phyloP scores from a whole-genome alignment of 805 yeast genomes.

The Candida fluviatilis region DNA sequence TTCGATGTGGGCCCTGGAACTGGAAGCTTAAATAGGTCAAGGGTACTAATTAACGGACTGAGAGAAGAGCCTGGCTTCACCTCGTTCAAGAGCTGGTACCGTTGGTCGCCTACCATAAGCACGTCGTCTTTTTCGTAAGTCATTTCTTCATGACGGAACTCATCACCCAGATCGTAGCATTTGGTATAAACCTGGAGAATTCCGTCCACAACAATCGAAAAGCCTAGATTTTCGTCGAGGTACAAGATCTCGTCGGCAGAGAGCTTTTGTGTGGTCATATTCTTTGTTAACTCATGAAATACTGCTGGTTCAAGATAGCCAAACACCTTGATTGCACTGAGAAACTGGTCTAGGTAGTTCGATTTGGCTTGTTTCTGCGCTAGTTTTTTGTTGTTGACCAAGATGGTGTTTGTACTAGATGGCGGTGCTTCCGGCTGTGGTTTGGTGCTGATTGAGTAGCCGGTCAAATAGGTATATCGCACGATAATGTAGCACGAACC shows the following conservation, averaged over 20 bases:
- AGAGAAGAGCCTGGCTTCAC: conserved; percentile 81
- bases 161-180: conserved; percentile 20
- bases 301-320: conserved; percentile 90
- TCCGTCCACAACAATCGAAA: conserved; percentile 91
- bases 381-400: conserved; percentile 25
- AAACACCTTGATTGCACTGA: conserved; percentile 87
- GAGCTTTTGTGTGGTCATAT: conserved; percentile 84
- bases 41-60: conserved; percentile 75
- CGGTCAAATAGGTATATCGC: conserved; percentile 59
- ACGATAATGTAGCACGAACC: conserved; percentile 42
- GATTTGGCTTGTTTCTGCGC: conserved; percentile 36
- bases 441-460: conserved; percentile 45
- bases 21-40: conserved; percentile 55
- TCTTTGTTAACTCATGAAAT: conserved; percentile 86
- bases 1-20: conserved; percentile 3
- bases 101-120: conserved; percentile 49
- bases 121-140: conserved; percentile 37
- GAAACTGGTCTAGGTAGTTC: conserved; percentile 81
- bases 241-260: conserved; percentile 72
- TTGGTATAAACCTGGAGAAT: conserved; percentile 72
- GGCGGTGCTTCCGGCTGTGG: conserved; percentile 1
- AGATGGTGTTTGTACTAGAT: conserved; percentile 3
- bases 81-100: conserved; percentile 72
- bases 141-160: conserved; percentile 22
- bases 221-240: conserved; percentile 74